Percentiles rank a stretch among this genome's conserved stretches.
Conservation (phyloP, 2,329 filamentous ascomycete species). For the Davidsoniella australis region DNA sequence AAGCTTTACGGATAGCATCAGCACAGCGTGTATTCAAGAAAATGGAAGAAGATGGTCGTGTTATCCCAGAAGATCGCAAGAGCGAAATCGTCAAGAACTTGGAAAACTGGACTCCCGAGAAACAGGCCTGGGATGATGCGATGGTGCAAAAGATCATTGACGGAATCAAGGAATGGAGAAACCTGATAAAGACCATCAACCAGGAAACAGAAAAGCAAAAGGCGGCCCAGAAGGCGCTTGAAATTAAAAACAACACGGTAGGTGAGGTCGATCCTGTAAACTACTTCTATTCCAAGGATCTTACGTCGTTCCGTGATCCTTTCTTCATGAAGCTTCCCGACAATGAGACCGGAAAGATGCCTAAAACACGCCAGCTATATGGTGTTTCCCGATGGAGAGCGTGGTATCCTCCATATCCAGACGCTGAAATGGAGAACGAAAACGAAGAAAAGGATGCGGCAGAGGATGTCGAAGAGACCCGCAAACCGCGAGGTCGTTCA, state of each 20-base stretch:
- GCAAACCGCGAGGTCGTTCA: neutral
- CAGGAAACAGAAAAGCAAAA: neutral
- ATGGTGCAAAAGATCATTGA: slow-evolving; percentile 2
- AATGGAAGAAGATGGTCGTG: slow-evolving; percentile 26
- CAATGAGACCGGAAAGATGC: slow-evolving; percentile 7
- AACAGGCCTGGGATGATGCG: neutral
- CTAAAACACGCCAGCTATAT: slow-evolving; percentile 1
- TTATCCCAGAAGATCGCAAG: slow-evolving; percentile 29
- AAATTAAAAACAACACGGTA: too few relatives aligned
- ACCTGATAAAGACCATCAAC: neutral
- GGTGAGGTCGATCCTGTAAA: slow-evolving; percentile 1
- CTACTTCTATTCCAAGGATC: slow-evolving; percentile 5
- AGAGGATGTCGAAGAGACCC: neutral
- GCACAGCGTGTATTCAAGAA: slow-evolving; percentile 22
- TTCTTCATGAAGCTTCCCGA: slow-evolving; percentile 9
- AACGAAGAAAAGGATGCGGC: neutral
- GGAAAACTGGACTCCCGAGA: neutral
- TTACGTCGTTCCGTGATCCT: neutral
- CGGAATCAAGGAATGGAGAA: neutral
- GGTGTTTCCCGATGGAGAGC: slow-evolving; percentile 1
- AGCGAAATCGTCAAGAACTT: slow-evolving; percentile 18
- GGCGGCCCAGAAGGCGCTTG: neutral
- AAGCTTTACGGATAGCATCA: slow-evolving; percentile 31
- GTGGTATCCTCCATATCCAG: neutral
- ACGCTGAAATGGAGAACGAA: neutral